Evolutionary conservation across 495 filamentous ascomycete genomes (phyloP), one percentile per base, ranked within the genome.

Genomic region (Aspergillus nanangensis): DNA sequence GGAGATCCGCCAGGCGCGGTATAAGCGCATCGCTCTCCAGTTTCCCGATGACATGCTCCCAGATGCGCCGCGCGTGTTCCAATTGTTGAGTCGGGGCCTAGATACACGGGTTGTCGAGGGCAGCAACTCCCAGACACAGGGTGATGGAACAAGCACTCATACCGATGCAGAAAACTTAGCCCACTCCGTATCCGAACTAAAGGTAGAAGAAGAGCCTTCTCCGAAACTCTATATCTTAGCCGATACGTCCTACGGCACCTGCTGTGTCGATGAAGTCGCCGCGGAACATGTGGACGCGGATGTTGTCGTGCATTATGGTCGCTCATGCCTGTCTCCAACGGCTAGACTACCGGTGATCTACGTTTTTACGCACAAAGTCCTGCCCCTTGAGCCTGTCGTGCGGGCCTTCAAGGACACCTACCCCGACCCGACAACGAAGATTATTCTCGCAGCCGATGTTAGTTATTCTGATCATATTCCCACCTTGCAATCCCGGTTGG

Each of bases 191-290:
- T 58, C 62, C 27, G 56, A 57, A 38, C 50, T 71, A n/a, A 53
- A 53, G 15, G 45, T 70, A 44, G 45, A 57, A 17, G 56, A 66
- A 14, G 55, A 56, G 9, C 47, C 48, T 22, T 56, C 72, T 19
- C 71, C 74, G 32, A 80, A 76, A 50, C 72, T 96, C 20, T 93
- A 83, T 54, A 94, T 99, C 49, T 75, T 99, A 31, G 93, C 86
- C 24, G 93, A 99, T 62, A 97, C 93, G 8, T 96, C 91, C 2
- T 99, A 97, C 65, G 92, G 93, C 35, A 80, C 91, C 4, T 99
- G 93, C 69, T 99, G 93, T 61, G 90, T 96, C 39, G 93, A 99
- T 51, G 93, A 99, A 65, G 85, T 97, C 36, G 94, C 93, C 2
- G 93, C 94, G 13, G 92, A 97, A 57, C 94, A 99, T 63, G 85